phyloP scores from a whole-genome alignment of 768 basidiomycete species.

The Clathrus columnatus region DNA sequence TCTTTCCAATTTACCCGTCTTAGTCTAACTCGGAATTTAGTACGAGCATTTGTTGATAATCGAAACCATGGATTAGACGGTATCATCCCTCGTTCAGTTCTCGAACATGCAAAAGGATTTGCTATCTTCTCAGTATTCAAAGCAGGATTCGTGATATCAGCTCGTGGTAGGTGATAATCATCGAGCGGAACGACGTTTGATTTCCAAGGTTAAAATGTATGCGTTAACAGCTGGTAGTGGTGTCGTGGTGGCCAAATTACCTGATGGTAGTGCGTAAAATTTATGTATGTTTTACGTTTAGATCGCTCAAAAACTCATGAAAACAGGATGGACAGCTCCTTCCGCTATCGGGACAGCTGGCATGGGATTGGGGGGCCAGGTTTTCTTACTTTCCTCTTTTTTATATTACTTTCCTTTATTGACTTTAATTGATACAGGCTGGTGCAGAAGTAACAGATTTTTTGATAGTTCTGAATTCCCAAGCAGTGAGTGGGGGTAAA shows the following conservation, averaged over 20 bases:
- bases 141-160: slow-evolving; percentile 56
- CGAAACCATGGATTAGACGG: slow-evolving; percentile 81
- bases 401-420: background rate
- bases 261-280: slow-evolving; percentile 62
- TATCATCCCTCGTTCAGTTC: slow-evolving; percentile 47
- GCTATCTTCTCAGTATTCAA: slow-evolving; percentile 90
- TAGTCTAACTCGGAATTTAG: slow-evolving; percentile 41
- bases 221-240: slow-evolving; percentile 62
- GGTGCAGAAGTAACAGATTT: slow-evolving; percentile 90
- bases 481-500: slow-evolving; percentile 40
- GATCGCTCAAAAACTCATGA: slow-evolving; percentile 5
- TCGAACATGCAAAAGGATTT: slow-evolving; percentile 61
- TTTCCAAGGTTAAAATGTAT: slow-evolving; percentile 15
- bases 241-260: slow-evolving; percentile 76
- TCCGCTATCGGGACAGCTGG: slow-evolving; percentile 93
- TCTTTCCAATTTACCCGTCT: slow-evolving; percentile 9
- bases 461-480: slow-evolving; percentile 78
- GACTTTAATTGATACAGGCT: slow-evolving; percentile 31
- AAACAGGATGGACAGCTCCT: slow-evolving; percentile 82
- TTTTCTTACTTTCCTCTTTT: no score
- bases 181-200: background rate
- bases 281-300: background rate
- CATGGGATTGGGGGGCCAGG: slow-evolving; percentile 68
- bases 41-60: slow-evolving; percentile 66
- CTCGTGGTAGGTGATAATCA: slow-evolving; percentile 31